These are phyloP conservation scores for Leccinum huronense DNA, from an alignment of 1,284 basidiomycete genomes.

Conservation along the genomic window DNA sequence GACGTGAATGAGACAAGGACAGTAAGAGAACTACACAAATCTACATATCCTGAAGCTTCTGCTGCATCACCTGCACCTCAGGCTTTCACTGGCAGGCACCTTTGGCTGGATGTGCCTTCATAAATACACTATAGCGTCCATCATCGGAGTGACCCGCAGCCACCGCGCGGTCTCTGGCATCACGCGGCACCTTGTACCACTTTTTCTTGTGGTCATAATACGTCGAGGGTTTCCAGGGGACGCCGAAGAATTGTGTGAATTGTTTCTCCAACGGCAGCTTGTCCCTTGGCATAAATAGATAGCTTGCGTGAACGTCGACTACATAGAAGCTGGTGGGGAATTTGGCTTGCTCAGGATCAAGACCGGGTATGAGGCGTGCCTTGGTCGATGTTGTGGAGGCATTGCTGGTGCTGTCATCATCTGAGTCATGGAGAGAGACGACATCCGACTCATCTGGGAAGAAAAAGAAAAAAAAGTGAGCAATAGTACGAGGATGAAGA, in stretches of 20 bases:
- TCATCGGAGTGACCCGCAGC: neutral
- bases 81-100: neutral
- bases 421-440: neutral
- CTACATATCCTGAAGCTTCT: too few species aligned
- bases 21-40: too few species aligned
- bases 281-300: neutral
- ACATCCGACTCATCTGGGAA: too few species aligned
- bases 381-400: neutral
- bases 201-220: slow-evolving; percentile 1
- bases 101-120: neutral
- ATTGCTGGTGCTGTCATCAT: neutral
- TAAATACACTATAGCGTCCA: neutral
- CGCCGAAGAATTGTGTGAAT: neutral
- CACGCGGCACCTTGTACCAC: neutral
- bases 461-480: too few species aligned
- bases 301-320: neutral
- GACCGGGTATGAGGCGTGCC: neutral
- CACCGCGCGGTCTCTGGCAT: neutral
- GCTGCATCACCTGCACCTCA: too few species aligned
- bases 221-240: slow-evolving; percentile 1
- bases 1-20: too few species aligned
- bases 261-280: neutral
- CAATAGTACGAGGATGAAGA: too few species aligned
- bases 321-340: neutral
- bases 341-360: neutral